These are phyloP conservation scores for Pilatotrama ljubarskyi DNA, from an alignment of 768 basidiomycete genomes.

Conservation along the genomic window DNA sequence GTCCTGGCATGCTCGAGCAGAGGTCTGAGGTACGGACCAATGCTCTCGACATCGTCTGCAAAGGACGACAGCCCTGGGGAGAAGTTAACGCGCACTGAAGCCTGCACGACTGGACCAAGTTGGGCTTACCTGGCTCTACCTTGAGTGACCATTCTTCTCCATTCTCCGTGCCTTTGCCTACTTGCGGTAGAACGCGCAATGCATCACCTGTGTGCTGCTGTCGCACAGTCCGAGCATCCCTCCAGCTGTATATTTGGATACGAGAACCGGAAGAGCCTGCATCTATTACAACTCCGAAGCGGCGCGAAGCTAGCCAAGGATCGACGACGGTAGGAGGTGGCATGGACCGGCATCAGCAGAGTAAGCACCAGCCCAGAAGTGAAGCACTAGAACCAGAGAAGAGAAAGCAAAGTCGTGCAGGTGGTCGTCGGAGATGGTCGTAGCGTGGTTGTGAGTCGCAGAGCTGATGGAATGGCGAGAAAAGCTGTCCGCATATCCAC, in stretches of 20 bases:
- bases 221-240: conserved; percentile 66
- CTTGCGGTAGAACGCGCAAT: conserved; percentile 66
- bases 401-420: not conserved
- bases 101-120: not conserved
- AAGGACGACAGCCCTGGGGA: conserved; percentile 82
- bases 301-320: conserved; percentile 75
- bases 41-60: conserved; percentile 62
- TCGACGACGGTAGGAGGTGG: conserved; percentile 71
- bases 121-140: conserved; percentile 84
- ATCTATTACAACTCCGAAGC: conserved; percentile 95
- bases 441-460: not conserved
- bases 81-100: not conserved
- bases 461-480: conserved; percentile 1
- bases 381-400: not conserved
- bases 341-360: conserved; percentile 47
- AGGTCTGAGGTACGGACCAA: conserved; percentile 78
- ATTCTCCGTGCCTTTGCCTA: conserved; percentile 85
- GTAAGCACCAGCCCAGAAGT: not conserved
- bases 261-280: conserved; percentile 97
- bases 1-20: conserved; percentile 79
- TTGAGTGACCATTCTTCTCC: conserved; percentile 88
- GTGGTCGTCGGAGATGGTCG: conserved; percentile 10
- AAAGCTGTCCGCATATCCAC: not conserved
- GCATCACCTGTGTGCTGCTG: conserved; percentile 52
- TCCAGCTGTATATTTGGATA: conserved; percentile 97